These are phyloP conservation scores for Pyrenula massariospora DNA, from an alignment of 495 filamentous ascomycete species.

Conservation along the genomic window DNA sequence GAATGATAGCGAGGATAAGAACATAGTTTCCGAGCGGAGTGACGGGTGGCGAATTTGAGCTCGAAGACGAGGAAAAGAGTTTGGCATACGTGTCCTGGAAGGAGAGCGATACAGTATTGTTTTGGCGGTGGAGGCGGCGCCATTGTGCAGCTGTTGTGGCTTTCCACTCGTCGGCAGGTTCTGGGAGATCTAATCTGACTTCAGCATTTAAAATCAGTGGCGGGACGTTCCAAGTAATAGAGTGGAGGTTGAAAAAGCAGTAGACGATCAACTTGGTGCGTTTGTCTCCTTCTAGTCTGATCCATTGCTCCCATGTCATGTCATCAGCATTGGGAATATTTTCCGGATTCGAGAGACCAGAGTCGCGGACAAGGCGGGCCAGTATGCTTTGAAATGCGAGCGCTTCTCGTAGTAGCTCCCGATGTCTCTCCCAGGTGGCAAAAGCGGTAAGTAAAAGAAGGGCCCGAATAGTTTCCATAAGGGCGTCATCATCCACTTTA, in stretches of 20 bases:
- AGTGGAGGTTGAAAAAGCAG: slow-evolving; percentile 43
- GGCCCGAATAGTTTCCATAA: slow-evolving; percentile 38
- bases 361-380: slow-evolving; percentile 34
- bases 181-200: slow-evolving; percentile 37
- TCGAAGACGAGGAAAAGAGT: slow-evolving; percentile 28
- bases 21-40: slow-evolving; percentile 43
- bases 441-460: slow-evolving; percentile 37
- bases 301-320: slow-evolving; percentile 38
- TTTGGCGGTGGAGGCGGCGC: slow-evolving; percentile 25
- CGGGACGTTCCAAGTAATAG: slow-evolving; percentile 42
- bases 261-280: slow-evolving; percentile 42
- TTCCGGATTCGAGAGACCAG: slow-evolving; percentile 28
- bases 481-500: slow-evolving; percentile 33
- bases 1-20: slow-evolving; percentile 39
- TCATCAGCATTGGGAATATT: slow-evolving; percentile 16
- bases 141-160: slow-evolving; percentile 33
- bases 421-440: slow-evolving; percentile 41
- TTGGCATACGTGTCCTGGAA: slow-evolving; percentile 39
- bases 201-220: slow-evolving; percentile 39
- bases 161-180: slow-evolving; percentile 39
- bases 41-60: slow-evolving; percentile 33
- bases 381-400: slow-evolving; percentile 37
- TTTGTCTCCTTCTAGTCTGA: slow-evolving; percentile 32
- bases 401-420: slow-evolving; percentile 35
- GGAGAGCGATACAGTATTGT: slow-evolving; percentile 24